Evolutionary conservation across 2,329 filamentous ascomycete species (phyloP), one percentile per base, ranked within the genome.

Genomic region (Fusarium burgessii): DNA sequence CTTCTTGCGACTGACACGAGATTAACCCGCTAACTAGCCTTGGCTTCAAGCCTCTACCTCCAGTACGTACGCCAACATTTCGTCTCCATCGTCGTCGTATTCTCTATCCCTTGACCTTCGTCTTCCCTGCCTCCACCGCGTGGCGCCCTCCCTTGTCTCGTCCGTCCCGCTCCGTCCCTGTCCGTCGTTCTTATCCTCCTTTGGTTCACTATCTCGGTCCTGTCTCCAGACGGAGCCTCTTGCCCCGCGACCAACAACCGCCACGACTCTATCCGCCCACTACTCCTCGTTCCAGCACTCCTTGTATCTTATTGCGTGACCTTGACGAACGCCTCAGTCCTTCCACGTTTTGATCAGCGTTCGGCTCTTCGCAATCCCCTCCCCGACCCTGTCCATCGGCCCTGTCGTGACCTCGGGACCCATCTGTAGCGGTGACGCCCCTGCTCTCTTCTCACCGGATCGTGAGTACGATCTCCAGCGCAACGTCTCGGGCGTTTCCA

Each of bases 191-290:
- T 72, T 64, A 60, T 66, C 67, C 64, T 66, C 62, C 54, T 72
- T 74, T 50, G 73, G 72, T 62, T 72, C 56, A 58, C 43, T 63
- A 76, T 72, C 73, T 76, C 70, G 72, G 74, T 58, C 68, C 52
- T 72, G 72, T 72, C 73, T 76, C 74, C 72, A 76, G 74, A 68
- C 74, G 65, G 74, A 76, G 74, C 73, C 73, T 76, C 74, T 70
- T 62, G 67, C 70, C 72, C 73, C 69, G 74, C 73, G 71, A 66
- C 71, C 64, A 61, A 47, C 60, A 61, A 68, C 64, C 54, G 66
- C 62, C 57, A 71, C 73, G 67, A 71, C 58, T 65, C 68, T 65
- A 47, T 69, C 68, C 72, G 67, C 58, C 63, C 55, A 20, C 47
- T n/a, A 27, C 47, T 51, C 27, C 23, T 45, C 62, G 58, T 62